These are phyloP conservation scores for Trichophyton mentagrophytes DNA, from an alignment of 2,329 filamentous ascomycete genomes.

Conservation along the genomic window DNA sequence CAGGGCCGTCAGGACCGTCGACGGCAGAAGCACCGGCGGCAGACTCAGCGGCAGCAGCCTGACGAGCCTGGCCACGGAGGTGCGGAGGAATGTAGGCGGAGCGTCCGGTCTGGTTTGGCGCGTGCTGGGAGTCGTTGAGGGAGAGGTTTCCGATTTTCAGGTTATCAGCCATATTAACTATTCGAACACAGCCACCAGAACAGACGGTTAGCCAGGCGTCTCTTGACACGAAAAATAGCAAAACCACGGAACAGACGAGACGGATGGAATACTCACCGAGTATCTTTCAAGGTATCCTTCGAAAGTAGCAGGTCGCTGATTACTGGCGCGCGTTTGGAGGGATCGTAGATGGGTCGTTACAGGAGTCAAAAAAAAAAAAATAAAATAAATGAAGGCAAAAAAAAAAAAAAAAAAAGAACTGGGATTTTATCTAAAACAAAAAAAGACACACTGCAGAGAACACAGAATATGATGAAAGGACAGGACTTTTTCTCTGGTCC, in stretches of 20 bases:
- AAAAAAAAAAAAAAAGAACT: slow-evolving; percentile 9
- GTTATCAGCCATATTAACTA: slow-evolving; percentile 38
- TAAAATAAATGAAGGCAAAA: not conserved
- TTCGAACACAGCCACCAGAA: not conserved
- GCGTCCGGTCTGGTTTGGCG: slow-evolving; percentile 40
- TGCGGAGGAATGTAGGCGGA: slow-evolving; percentile 55
- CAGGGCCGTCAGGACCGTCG: slow-evolving; percentile 27
- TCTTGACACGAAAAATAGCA: too few species aligned
- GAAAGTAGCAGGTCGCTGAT: not conserved
- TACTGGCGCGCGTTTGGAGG: not conserved
- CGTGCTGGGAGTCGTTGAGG: slow-evolving; percentile 52
- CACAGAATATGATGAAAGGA: not conserved
- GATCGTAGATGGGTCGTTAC: slow-evolving; percentile 1
- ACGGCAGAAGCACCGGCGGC: slow-evolving; percentile 20
- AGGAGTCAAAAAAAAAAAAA: not conserved
- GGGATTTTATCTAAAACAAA: slow-evolving; percentile 18
- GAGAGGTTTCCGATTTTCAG: slow-evolving; percentile 46
- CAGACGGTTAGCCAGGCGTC: not conserved
- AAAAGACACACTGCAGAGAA: slow-evolving; percentile 15
- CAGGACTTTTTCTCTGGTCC: not conserved
- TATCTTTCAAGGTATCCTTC: not conserved
- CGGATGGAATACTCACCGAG: not conserved
- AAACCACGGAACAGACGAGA: too few species aligned
- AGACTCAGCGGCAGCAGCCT: not conserved
- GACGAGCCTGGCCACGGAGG: slow-evolving; percentile 35